Conservation (phyloP, 2,329 filamentous ascomycete species). For the Fusarium miscanthi region DNA sequence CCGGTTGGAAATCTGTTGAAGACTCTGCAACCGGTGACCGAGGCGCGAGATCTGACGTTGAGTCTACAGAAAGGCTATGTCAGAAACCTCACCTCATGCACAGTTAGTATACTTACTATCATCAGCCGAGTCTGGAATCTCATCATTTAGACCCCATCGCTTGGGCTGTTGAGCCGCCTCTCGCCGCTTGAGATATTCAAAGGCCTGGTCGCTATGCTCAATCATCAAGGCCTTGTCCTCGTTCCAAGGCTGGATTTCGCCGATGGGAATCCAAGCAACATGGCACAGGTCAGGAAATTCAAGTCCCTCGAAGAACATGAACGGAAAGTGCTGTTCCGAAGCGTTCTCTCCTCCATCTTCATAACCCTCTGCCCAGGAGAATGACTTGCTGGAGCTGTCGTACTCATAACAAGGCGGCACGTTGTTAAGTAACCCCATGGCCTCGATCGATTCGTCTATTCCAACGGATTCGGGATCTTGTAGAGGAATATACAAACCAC, state of each 20-base stretch:
- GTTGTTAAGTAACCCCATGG: conserved; percentile 6
- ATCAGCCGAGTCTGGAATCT: background rate
- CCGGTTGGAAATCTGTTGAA: background rate
- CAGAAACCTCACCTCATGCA: background rate
- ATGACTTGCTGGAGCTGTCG: conserved; percentile 4
- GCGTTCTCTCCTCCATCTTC: conserved; percentile 5
- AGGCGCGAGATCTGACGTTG: background rate
- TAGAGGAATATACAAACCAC: conserved; percentile 17
- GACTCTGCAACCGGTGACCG: background rate
- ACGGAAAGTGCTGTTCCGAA: conserved; percentile 22
- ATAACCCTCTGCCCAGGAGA: conserved; percentile 22
- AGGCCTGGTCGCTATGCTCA: conserved; percentile 2
- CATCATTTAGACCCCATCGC: background rate
- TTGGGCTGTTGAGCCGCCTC: background rate
- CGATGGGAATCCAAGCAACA: conserved; percentile 24
- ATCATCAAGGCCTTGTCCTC: background rate
- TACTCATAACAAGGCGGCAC: conserved; percentile 28
- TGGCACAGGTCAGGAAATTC: conserved; percentile 18
- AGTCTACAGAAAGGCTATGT: background rate
- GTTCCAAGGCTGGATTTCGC: conserved; percentile 5
- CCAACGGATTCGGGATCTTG: conserved; percentile 11
- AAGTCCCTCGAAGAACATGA: conserved; percentile 36
- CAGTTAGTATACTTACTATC: background rate
- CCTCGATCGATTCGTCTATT: background rate
- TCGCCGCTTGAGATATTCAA: background rate